Percentiles rank a stretch among this genome's conserved stretches.
Conservation (phyloP, 2,329 filamentous ascomycete genomes). For the Orbilia oligospora region DNA sequence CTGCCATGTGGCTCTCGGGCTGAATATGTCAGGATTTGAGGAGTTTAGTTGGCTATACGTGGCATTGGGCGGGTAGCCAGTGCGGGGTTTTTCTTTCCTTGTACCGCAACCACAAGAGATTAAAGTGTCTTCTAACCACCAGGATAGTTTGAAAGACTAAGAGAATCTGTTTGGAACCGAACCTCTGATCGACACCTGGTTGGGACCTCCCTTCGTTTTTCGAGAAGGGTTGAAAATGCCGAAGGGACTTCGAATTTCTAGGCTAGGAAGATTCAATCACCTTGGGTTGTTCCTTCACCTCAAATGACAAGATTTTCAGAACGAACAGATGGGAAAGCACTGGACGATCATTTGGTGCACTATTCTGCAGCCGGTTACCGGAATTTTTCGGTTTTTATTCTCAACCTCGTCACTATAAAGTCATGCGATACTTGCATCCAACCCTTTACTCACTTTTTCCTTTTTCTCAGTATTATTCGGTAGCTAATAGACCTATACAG, state of each 20-base stretch:
- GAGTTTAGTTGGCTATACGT: conserved; percentile 32
- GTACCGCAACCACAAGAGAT: conserved; percentile 12
- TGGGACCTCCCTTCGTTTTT: neutral
- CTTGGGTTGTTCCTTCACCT: conserved; percentile 5
- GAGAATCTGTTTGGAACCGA: neutral
- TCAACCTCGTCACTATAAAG: conserved; percentile 11
- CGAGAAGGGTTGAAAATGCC: conserved; percentile 17
- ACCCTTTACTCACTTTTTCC: conserved; percentile 23
- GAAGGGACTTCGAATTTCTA: conserved; percentile 19
- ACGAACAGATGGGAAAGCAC: conserved; percentile 9
- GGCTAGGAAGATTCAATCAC: conserved; percentile 7
- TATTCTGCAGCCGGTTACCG: conserved; percentile 26
- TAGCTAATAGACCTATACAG: conserved; percentile 20
- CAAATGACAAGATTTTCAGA: conserved; percentile 10
- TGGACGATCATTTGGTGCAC: conserved; percentile 2
- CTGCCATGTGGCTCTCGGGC: conserved; percentile 1
- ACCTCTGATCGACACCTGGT: conserved; percentile 23
- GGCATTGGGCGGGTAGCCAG: conserved; percentile 40
- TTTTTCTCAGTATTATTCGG: conserved; percentile 7
- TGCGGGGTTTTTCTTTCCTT: conserved; percentile 48
- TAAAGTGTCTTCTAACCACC: conserved; percentile 18
- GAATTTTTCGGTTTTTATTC: conserved; percentile 12
- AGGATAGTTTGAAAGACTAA: conserved; percentile 3
- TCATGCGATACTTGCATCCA: conserved; percentile 52
- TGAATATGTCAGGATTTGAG: conserved; percentile 2